Conservation (phyloP, 1,284 basidiomycete genomes). For the Pascua sp. region DNA sequence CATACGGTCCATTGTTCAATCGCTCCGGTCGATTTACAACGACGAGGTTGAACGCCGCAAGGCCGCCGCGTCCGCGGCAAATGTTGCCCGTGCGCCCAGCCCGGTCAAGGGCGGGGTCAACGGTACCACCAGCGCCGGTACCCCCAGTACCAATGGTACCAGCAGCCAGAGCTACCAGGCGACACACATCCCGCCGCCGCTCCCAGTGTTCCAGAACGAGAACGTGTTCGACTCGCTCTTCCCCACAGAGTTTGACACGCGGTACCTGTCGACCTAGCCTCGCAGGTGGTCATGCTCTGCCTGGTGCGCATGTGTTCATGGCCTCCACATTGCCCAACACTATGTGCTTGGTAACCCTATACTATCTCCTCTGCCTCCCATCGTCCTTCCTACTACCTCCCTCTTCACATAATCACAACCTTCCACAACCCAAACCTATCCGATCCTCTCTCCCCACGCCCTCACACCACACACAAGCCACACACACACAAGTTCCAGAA, state of each 20-base stretch:
- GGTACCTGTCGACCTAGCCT: slow-evolving; percentile 27
- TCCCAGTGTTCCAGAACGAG: slow-evolving; percentile 24
- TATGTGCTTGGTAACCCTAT: not conserved
- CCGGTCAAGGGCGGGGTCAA: not conserved
- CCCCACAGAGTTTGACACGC: slow-evolving; percentile 22
- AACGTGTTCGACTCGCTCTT: slow-evolving; percentile 40
- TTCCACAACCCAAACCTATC: no score
- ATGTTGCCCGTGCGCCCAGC: no score
- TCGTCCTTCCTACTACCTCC: no score
- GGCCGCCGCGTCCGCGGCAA: not conserved
- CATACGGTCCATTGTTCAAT: slow-evolving; percentile 70
- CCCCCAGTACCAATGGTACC: no score
- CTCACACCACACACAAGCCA: no score
- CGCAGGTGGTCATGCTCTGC: not conserved
- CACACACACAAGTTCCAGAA: no score
- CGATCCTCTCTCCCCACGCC: no score
- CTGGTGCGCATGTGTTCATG: not conserved
- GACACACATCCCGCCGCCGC: not conserved
- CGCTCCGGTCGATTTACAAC: slow-evolving; percentile 77
- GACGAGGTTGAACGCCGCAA: slow-evolving; percentile 55
- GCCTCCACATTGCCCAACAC: not conserved
- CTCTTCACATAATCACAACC: no score
- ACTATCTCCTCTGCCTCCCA: no score
- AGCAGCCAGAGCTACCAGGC: no score
- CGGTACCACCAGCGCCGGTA: not conserved